Percentiles rank a stretch among this genome's conserved stretches.
Conservation (phyloP, 148 eudicot genomes). For the Rheum nobile region DNA sequence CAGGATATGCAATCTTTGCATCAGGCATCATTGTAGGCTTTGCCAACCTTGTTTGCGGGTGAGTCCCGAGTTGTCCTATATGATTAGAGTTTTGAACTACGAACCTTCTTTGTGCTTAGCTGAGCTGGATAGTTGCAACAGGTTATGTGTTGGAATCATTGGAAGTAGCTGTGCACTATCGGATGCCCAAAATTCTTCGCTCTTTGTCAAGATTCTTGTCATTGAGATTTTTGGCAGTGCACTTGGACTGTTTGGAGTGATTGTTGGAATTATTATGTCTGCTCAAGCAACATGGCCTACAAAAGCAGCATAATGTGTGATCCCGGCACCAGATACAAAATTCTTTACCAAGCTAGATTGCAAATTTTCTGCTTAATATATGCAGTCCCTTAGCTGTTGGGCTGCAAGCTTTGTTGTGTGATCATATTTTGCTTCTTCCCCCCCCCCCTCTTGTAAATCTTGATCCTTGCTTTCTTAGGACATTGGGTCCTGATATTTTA, state of each 20-base stretch:
- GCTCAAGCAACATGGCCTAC: conserved; percentile 98
- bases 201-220: conserved; percentile 90
- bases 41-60: conserved; percentile 97
- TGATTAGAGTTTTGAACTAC: neutral
- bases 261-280: conserved; percentile 97
- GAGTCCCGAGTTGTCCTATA: conserved; percentile 13
- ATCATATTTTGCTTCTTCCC: neutral
- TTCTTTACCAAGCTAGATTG: neutral
- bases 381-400: neutral
- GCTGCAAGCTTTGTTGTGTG: neutral
- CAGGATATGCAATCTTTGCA: conserved; percentile 93
- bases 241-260: conserved; percentile 93
- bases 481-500: neutral
- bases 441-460: neutral
- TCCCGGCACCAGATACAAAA: neutral
- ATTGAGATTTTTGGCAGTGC: conserved; percentile 98
- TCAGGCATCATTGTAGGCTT: conserved; percentile 92
- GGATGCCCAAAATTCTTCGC: conserved; percentile 94
- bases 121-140: conserved; percentile 13
- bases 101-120: neutral
- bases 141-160: conserved; percentile 91
- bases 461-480: neutral
- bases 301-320: conserved; percentile 12
- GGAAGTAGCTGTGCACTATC: conserved; percentile 99
- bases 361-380: neutral